phyloP scores from a whole-genome alignment of 495 filamentous ascomycete species.

The Tetracladium setigerum region DNA sequence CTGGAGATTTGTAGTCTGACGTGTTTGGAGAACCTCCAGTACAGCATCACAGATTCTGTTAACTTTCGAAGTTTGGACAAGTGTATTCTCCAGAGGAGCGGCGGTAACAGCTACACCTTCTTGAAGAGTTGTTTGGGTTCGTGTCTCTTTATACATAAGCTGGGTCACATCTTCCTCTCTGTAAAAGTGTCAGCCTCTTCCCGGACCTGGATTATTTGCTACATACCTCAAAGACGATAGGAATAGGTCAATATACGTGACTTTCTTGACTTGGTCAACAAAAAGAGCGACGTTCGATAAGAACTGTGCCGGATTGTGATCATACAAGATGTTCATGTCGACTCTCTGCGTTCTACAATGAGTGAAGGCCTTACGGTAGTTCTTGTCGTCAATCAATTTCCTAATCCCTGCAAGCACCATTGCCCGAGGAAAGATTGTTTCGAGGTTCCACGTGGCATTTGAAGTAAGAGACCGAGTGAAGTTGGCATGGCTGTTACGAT shows the following conservation, averaged over 20 bases:
- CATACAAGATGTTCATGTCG: slow-evolving; percentile 97
- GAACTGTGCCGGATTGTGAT: slow-evolving; percentile 79
- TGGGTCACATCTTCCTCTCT: slow-evolving; percentile 91
- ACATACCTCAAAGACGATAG: slow-evolving; percentile 78
- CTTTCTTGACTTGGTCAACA: slow-evolving; percentile 76
- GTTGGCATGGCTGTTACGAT: slow-evolving; percentile 88
- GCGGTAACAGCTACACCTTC: slow-evolving; percentile 14
- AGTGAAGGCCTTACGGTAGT: slow-evolving; percentile 78
- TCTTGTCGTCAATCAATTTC: slow-evolving; percentile 63
- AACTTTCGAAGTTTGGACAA: slow-evolving; percentile 48
- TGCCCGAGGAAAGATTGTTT: slow-evolving; percentile 90
- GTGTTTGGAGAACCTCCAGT: slow-evolving; percentile 53
- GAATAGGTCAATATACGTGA: slow-evolving; percentile 85
- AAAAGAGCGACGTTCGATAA: slow-evolving; percentile 67
- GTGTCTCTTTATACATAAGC: slow-evolving; percentile 88
- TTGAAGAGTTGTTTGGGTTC: slow-evolving; percentile 18
- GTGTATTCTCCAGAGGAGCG: not conserved
- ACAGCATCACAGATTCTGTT: slow-evolving; percentile 88
- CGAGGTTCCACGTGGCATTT: slow-evolving; percentile 95
- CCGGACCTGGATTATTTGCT: not conserved
- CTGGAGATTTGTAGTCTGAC: slow-evolving; percentile 65
- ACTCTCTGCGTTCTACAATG: slow-evolving; percentile 88
- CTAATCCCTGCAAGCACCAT: slow-evolving; percentile 86
- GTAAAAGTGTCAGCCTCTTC: slow-evolving; percentile 17
- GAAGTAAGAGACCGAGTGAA: slow-evolving; percentile 70